A percentile compares a stretch with the other conserved stretches of the same genome.
These are phyloP conservation scores for Spizellomyces punctatus DNA, from an alignment of 192 early-diverging fungal genomes.

Conservation along the genomic window DNA sequence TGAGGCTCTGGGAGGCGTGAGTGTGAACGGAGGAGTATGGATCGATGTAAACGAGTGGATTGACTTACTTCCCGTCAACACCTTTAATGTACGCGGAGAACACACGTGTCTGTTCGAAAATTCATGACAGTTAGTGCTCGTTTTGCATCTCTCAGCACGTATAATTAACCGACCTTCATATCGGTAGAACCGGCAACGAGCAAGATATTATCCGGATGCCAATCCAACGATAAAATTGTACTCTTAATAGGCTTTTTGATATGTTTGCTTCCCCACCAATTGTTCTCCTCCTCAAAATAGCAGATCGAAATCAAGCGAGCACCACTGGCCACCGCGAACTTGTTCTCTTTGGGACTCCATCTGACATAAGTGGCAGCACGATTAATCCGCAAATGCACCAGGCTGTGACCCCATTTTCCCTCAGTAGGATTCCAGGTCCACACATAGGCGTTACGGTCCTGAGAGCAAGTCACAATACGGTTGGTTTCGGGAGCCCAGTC, in stretches of 20 bases:
- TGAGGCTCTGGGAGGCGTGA: slow-evolving; percentile 4
- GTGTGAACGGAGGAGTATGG: neutral
- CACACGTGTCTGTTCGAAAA: slow-evolving; percentile 71
- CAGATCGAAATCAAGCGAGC: slow-evolving; percentile 89
- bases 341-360: slow-evolving; percentile 95
- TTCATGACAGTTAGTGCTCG: neutral
- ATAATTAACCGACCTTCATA: slow-evolving; percentile 40
- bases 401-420: slow-evolving; percentile 80
- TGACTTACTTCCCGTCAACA: slow-evolving; percentile 78
- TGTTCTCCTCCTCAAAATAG: slow-evolving; percentile 93
- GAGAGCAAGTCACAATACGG: slow-evolving; percentile 94
- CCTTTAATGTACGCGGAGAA: slow-evolving; percentile 96
- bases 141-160: neutral
- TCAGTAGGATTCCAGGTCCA: slow-evolving; percentile 75
- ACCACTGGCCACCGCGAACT: slow-evolving; percentile 97
- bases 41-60: slow-evolving; percentile 13
- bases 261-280: slow-evolving; percentile 98
- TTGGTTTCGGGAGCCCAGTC: slow-evolving; percentile 96
- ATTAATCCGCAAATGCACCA: slow-evolving; percentile 94
- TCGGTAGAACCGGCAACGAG: slow-evolving; percentile 78
- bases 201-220: slow-evolving; percentile 97
- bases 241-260: slow-evolving; percentile 90
- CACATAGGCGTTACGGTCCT: slow-evolving; percentile 98
- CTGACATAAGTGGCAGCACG: slow-evolving; percentile 91
- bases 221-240: slow-evolving; percentile 87